phyloP scores from a whole-genome alignment of 257 asterid genomes.

The Galeopsis tetrahit region DNA sequence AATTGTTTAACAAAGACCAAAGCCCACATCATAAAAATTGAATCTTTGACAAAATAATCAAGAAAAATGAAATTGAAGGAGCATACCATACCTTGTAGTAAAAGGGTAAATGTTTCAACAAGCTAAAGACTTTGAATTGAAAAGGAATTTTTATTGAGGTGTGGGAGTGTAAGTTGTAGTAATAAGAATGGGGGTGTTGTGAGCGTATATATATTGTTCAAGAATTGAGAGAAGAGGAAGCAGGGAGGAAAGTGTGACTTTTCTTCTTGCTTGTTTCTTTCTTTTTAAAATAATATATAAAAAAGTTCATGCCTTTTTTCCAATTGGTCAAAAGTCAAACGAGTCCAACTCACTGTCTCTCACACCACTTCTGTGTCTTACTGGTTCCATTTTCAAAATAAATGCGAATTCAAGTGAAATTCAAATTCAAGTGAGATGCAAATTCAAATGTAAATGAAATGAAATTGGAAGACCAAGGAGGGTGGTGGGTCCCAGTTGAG shows the following conservation, averaged over 20 bases:
- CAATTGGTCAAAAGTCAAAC: conserved; percentile 65
- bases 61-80: conserved; percentile 17
- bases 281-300: not conserved
- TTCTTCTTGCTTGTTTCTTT: conserved; percentile 50
- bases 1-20: conserved; percentile 33
- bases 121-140: conserved; percentile 24
- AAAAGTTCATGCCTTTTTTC: conserved; percentile 16
- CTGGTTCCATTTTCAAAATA: conserved; percentile 41
- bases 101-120: conserved; percentile 19
- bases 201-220: conserved; percentile 46
- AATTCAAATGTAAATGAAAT: conserved; percentile 15
- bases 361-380: conserved; percentile 57
- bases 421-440: conserved; percentile 26
- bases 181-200: conserved; percentile 27
- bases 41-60: conserved; percentile 29
- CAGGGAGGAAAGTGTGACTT: conserved; percentile 72
- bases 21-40: conserved; percentile 31
- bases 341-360: conserved; percentile 45
- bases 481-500: conserved; percentile 31
- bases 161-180: conserved; percentile 20
- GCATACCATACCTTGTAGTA: conserved; percentile 46
- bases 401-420: conserved; percentile 37
- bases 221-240: conserved; percentile 43
- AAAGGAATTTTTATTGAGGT: conserved; percentile 10
- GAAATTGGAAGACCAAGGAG: conserved; percentile 11